A percentile compares a stretch with the other conserved stretches of the same genome.
Conservation (phyloP, 306 rosid genomes). For the Trifolium subterraneum region DNA sequence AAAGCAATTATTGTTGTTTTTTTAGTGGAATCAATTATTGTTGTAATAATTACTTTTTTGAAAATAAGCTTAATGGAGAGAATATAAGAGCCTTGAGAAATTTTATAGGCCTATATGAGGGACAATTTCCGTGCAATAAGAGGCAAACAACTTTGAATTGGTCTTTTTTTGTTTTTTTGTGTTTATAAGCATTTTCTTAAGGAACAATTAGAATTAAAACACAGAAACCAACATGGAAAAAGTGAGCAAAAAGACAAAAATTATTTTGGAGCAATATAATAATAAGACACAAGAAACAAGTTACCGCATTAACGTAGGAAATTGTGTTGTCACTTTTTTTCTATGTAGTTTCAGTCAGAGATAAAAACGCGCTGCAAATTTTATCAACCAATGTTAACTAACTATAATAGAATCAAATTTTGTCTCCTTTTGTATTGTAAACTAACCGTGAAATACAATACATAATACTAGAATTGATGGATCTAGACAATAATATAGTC, state of each 20-base stretch:
- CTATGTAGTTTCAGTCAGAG: constrained; percentile 35
- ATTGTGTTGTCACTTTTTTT: constrained; percentile 32
- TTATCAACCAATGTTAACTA: neutral
- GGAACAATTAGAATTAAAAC: neutral
- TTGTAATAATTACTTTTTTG: constrained; percentile 1
- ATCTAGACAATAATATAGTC: too few relatives aligned
- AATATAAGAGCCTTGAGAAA: constrained; percentile 25
- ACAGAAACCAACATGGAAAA: constrained; percentile 37
- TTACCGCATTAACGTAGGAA: constrained; percentile 22
- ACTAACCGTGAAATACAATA: neutral
- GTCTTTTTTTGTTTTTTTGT: constrained; percentile 32
- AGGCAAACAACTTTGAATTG: constrained; percentile 42
- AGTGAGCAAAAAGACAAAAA: constrained; percentile 20
- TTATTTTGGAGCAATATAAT: too few relatives aligned
- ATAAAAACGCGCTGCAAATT: constrained; percentile 36
- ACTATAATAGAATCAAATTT: neutral
- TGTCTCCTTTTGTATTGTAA: neutral
- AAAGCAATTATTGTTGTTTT: neutral
- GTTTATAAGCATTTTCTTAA: neutral
- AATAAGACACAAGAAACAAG: neutral
- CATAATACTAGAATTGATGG: too few relatives aligned
- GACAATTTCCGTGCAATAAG: constrained; percentile 43
- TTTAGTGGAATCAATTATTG: constrained; percentile 12
- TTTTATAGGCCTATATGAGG: constrained; percentile 17
- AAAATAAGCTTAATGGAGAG: constrained; percentile 24